A percentile compares a stretch with the other conserved stretches of the same genome.
These are phyloP conservation scores for Kingdonia uniflora DNA, from an alignment of 164 flowering plant genomes.

Conservation along the genomic window DNA sequence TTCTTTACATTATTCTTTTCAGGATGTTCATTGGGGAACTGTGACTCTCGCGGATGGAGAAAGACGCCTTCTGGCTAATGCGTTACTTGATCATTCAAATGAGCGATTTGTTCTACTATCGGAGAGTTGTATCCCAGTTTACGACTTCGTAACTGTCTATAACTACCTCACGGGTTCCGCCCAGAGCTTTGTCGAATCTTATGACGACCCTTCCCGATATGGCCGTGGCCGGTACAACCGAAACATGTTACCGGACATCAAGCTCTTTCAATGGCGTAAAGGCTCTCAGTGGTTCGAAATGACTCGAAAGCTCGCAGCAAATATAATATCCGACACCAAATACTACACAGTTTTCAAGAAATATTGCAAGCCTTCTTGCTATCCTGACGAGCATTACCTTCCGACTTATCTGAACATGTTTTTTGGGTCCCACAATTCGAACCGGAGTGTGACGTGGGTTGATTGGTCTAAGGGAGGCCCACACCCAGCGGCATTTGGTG, in stretches of 20 bases:
- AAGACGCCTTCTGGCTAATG: conserved; percentile 80
- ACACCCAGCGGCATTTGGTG: conserved; percentile 52
- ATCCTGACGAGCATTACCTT: conserved; percentile 83
- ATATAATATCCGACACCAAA: conserved; percentile 57
- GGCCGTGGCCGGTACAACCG: conserved; percentile 87
- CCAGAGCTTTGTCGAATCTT: conserved; percentile 65
- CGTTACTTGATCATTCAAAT: conserved; percentile 77
- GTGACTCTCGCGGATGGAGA: conserved; percentile 56
- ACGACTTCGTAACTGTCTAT: conserved; percentile 61
- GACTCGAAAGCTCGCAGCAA: conserved; percentile 41
- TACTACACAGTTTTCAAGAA: conserved; percentile 58
- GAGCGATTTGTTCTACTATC: conserved; percentile 84
- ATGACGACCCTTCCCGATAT: conserved; percentile 74
- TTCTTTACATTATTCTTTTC: conserved; percentile 11
- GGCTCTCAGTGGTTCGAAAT: conserved; percentile 94
- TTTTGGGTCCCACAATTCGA: conserved; percentile 42
- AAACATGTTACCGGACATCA: conserved; percentile 57
- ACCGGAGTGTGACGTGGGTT: conserved; percentile 78
- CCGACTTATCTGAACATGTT: conserved; percentile 68
- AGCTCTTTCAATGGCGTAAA: conserved; percentile 74
- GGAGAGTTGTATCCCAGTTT: conserved; percentile 83
- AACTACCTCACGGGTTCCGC: conserved; percentile 45
- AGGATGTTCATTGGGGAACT: conserved; percentile 74
- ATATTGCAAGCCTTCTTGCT: conserved; percentile 74
- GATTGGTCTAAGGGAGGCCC: conserved; percentile 79